phyloP scores from a whole-genome alignment of 1,139 yeast species.

The Wickerhamiella infanticola region DNA sequence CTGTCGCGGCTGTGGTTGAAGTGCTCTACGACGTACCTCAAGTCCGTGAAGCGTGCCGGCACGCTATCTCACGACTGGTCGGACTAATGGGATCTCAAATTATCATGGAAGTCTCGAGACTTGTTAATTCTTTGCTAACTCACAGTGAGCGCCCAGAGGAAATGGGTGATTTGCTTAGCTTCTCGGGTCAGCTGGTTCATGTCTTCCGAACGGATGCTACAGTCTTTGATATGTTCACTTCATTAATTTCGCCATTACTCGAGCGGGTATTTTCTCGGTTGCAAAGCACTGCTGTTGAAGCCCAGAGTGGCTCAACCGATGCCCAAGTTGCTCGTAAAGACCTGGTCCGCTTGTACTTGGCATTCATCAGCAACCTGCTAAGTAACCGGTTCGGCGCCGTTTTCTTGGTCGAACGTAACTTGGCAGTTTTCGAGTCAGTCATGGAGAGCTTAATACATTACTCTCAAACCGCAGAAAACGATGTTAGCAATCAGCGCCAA shows the following conservation, averaged over 20 bases:
- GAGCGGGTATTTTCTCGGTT: constrained; percentile 45
- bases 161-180: constrained; percentile 65
- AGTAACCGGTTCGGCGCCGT: constrained; percentile 70
- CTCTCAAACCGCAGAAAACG: constrained; percentile 38
- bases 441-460: constrained; percentile 52
- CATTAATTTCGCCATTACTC: constrained; percentile 57
- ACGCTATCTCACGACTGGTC: constrained; percentile 73
- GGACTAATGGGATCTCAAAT: constrained; percentile 49
- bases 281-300: constrained; percentile 30
- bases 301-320: constrained; percentile 28
- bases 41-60: constrained; percentile 74
- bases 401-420: constrained; percentile 53
- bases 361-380: constrained; percentile 51
- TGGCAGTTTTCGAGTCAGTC: constrained; percentile 41
- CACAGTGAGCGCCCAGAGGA: constrained; percentile 52
- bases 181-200: constrained; percentile 79
- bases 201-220: constrained; percentile 50
- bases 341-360: constrained; percentile 55
- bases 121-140: constrained; percentile 50
- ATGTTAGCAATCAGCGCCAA: constrained; percentile 43
- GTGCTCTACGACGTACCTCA: constrained; percentile 49
- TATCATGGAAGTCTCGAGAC: constrained; percentile 47
- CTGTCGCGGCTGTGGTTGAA: constrained; percentile 69
- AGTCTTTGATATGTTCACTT: constrained; percentile 59
- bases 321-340: constrained; percentile 25